These are phyloP conservation scores for Dactylellina drechsleri DNA, from an alignment of 2,329 filamentous ascomycete genomes.

Conservation along the genomic window DNA sequence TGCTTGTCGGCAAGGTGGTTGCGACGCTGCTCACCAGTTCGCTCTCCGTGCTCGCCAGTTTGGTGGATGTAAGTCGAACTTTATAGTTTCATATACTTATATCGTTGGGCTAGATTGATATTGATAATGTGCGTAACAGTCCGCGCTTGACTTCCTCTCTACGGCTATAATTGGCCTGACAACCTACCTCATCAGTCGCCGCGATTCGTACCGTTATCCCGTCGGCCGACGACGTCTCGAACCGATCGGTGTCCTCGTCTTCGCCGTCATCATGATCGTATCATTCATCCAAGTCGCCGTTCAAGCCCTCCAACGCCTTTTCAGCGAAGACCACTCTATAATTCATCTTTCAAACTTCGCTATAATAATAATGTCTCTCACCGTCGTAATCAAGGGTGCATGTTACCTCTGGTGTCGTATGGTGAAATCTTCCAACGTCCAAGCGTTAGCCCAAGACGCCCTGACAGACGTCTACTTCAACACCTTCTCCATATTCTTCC, in stretches of 20 bases:
- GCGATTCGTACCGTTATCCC: constrained; percentile 79
- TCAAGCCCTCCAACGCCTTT: constrained; percentile 74
- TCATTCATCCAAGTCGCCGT: constrained; percentile 82
- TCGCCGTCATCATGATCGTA: constrained; percentile 86
- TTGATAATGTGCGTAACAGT: constrained; percentile 30
- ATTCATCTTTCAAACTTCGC: constrained; percentile 74
- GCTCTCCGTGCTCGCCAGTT: constrained; percentile 80
- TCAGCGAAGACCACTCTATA: constrained; percentile 71
- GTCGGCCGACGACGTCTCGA: constrained; percentile 81
- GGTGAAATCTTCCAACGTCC: constrained; percentile 85
- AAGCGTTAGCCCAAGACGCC: constrained; percentile 77
- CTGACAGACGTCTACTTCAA: constrained; percentile 73
- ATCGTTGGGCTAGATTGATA: background rate
- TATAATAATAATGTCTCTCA: constrained; percentile 81
- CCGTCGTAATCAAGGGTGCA: constrained; percentile 80
- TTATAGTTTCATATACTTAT: background rate
- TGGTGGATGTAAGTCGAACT: constrained; percentile 69
- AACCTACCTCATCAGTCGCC: constrained; percentile 69
- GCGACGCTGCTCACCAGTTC: constrained; percentile 82
- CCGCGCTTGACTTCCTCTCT: constrained; percentile 80
- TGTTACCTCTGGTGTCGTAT: constrained; percentile 90
- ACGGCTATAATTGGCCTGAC: constrained; percentile 80
- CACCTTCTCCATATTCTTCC: constrained; percentile 86
- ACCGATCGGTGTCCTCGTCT: constrained; percentile 81
- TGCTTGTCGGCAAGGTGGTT: constrained; percentile 79